These are phyloP conservation scores for Solidago caesia DNA, from an alignment of 129 eudicot genomes.

Conservation along the genomic window DNA sequence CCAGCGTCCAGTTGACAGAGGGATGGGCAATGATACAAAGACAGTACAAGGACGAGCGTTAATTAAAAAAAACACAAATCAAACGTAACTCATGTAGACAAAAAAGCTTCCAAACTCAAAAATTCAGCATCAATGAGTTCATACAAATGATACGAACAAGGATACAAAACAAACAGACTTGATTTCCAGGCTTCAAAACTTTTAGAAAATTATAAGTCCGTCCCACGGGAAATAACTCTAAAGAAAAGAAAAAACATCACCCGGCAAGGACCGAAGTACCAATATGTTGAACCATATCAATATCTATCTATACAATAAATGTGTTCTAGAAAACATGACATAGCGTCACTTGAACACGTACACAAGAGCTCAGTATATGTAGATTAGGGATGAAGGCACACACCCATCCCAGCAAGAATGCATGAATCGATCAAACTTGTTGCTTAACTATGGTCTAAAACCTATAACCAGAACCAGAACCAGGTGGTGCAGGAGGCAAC, in stretches of 20 bases:
- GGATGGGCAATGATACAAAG: too few species aligned
- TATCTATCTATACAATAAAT: slow-evolving; percentile 38
- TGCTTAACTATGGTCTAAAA: slow-evolving; percentile 38
- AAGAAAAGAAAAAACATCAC: slow-evolving; percentile 20
- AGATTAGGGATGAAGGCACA: slow-evolving; percentile 29
- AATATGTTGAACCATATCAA: slow-evolving; percentile 14
- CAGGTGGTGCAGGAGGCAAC: slow-evolving; percentile 94
- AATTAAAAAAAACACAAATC: too few species aligned
- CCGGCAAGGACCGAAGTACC: slow-evolving; percentile 8
- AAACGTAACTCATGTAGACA: neutral
- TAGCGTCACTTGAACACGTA: slow-evolving; percentile 37
- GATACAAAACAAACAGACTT: slow-evolving; percentile 16
- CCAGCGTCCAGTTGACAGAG: too few species aligned
- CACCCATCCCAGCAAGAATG: slow-evolving; percentile 55
- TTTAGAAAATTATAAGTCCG: slow-evolving; percentile 11
- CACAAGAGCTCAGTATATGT: slow-evolving; percentile 40
- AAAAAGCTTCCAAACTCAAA: neutral
- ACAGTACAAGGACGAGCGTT: too few species aligned
- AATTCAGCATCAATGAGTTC: neutral
- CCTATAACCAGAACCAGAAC: slow-evolving; percentile 66
- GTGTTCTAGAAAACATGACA: slow-evolving; percentile 52
- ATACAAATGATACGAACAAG: neutral
- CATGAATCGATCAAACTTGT: slow-evolving; percentile 36
- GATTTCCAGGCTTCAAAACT: slow-evolving; percentile 23
- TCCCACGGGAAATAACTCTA: slow-evolving; percentile 13